Base-by-base conservation (phyloP, 2,329 filamentous ascomycete species). In the Fusarium sp. region DNA sequence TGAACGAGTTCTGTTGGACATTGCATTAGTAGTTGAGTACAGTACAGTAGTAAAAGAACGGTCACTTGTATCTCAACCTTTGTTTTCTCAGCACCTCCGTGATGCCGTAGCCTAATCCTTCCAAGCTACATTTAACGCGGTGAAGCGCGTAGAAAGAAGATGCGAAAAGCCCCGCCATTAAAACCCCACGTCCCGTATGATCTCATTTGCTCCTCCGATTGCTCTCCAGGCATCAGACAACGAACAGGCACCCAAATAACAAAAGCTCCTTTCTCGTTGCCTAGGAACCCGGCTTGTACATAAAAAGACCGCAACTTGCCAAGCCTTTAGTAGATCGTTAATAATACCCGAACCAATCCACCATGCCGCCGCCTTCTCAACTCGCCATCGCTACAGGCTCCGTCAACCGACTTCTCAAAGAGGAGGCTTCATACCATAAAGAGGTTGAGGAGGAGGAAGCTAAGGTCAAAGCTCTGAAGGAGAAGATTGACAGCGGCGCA, bases 391-490 rank as follows among this genome's bases (percentile, higher is more conserved):
- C 92, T 47, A 96, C 93, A 29, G 89, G 91, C 69, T 90, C 94
- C 25, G 90, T 98, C 74, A 86, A 89, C 76, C 94, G 96, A 65
- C 89, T 98, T 52, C 89, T 97, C 74, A 98, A 97, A 83, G 96
- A 99, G 82, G 94, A 98, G 82, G 86, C 88, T 42, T 95, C 92
- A 77, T 98, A 99, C 84, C 92, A 95, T 86, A 92, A 92, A 79
- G 96, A 99, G 82, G 88, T 95, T 25, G 85, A 88, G 71, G 86
- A 91, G 72, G 95, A 98, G 80, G 87, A 93, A 76, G 87, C 88
- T 68, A 89, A 92, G 62, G 88, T 97, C 72, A 84, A 88, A 80
- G 89, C 90, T 80, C 86, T 97, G 22, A 87, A 91, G 80, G 84
- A 86, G 47, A 90, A 92, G 75, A 80, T 89, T 36, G 80, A 85